Evolutionary conservation across 2,329 filamentous ascomycete genomes (phyloP).

Genomic region (Escovopsis sp.): DNA sequence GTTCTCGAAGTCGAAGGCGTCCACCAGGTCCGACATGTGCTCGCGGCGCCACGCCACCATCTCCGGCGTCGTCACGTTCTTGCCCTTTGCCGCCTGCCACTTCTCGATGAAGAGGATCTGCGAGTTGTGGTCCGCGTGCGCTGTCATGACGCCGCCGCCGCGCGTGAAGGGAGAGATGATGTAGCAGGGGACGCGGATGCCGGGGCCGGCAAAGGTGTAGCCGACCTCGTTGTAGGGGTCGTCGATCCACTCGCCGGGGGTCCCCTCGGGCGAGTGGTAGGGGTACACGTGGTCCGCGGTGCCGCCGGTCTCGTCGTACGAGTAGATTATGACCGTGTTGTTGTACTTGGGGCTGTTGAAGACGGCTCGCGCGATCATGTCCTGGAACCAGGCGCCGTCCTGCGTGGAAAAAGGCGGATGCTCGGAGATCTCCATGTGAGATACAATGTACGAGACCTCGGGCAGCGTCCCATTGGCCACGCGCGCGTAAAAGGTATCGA

Average conservation of each 20-base stretch:
- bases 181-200: slow-evolving; percentile 37
- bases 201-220: slow-evolving; percentile 17
- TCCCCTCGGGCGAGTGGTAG: slow-evolving; percentile 32
- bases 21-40: slow-evolving; percentile 21
- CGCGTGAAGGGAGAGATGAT: slow-evolving; percentile 42
- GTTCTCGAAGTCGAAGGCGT: slow-evolving; percentile 30
- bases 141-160: slow-evolving; percentile 36
- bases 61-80: slow-evolving; percentile 22
- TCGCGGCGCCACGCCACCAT: slow-evolving; percentile 18
- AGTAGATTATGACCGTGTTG: slow-evolving; percentile 32
- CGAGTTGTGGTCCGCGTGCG: slow-evolving; percentile 39
- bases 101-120: slow-evolving; percentile 39
- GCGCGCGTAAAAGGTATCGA: slow-evolving; percentile 33
- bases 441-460: slow-evolving; percentile 35
- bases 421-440: slow-evolving; percentile 35
- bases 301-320: slow-evolving; percentile 33
- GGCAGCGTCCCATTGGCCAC: slow-evolving; percentile 37
- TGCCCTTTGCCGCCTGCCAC: slow-evolving; percentile 24
- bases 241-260: slow-evolving; percentile 36
- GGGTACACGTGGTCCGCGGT: slow-evolving; percentile 41
- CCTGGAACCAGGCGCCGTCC: slow-evolving; percentile 40
- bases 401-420: slow-evolving; percentile 37
- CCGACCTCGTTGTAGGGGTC: slow-evolving; percentile 26
- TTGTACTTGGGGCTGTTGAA: slow-evolving; percentile 33
- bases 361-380: slow-evolving; percentile 35